Evolutionary conservation across 163 green algal species (phyloP).

Genomic region (Smithsoniella earleae): DNA sequence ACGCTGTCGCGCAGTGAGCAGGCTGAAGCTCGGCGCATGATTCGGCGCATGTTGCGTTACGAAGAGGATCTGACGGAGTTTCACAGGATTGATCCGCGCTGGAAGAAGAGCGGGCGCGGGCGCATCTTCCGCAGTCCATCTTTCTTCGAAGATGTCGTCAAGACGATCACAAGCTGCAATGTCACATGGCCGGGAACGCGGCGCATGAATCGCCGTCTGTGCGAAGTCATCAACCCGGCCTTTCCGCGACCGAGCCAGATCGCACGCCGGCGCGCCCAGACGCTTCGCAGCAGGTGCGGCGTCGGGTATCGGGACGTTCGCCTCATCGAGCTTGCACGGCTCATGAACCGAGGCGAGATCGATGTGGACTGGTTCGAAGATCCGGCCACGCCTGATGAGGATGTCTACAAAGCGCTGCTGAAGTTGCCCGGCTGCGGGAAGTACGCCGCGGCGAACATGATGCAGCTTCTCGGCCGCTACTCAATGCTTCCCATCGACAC

Average conservation of each 20-base stretch:
- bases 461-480: background rate
- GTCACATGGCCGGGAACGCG: too few relatives aligned
- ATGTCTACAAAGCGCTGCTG: background rate
- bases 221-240: background rate
- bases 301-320: background rate
- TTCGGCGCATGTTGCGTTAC: too few relatives aligned
- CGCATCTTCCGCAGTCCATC: too few relatives aligned
- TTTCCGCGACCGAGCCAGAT: background rate
- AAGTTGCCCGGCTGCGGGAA: background rate
- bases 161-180: too few relatives aligned
- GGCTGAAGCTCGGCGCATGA: too few relatives aligned
- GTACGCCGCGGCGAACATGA: background rate
- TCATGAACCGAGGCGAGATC: background rate
- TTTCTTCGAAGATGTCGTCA: too few relatives aligned
- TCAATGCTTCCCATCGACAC: background rate
- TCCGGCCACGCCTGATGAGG: background rate
- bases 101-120: too few relatives aligned
- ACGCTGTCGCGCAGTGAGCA: too few relatives aligned
- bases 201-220: slow-evolving; percentile 1
- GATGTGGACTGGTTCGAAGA: background rate
- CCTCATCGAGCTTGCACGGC: background rate
- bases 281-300: background rate
- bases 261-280: background rate
- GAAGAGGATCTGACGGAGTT: too few relatives aligned
- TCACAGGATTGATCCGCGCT: too few relatives aligned